These are phyloP conservation scores for Dioscorea dumetorum DNA, from an alignment of 106 monocot species.

Conservation along the genomic window DNA sequence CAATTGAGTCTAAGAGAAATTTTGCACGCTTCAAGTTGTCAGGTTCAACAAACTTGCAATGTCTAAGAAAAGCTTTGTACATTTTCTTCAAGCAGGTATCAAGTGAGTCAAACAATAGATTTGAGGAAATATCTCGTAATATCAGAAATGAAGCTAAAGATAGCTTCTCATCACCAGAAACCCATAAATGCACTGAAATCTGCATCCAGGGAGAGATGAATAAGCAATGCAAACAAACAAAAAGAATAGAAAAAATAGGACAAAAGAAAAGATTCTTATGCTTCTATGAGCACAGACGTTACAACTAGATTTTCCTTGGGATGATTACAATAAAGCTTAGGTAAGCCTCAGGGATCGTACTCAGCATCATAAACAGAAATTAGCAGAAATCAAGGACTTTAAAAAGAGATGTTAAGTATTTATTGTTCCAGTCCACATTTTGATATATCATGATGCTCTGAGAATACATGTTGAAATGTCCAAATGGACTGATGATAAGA, in stretches of 20 bases:
- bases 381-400: too few relatives aligned
- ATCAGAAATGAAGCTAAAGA: constrained; percentile 59
- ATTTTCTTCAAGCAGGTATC: constrained; percentile 45
- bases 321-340: too few relatives aligned
- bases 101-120: constrained; percentile 30
- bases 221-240: background rate
- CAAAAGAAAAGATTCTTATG: too few relatives aligned
- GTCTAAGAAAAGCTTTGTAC: constrained; percentile 49
- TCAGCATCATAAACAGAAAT: too few relatives aligned
- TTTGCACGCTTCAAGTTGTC: constrained; percentile 46
- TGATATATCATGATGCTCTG: too few relatives aligned
- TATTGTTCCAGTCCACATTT: too few relatives aligned
- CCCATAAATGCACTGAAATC: constrained; percentile 75
- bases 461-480: too few relatives aligned
- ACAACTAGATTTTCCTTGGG: too few relatives aligned
- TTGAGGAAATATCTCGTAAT: constrained; percentile 39
- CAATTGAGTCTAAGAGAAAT: constrained; percentile 40
- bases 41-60: constrained; percentile 61
- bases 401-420: too few relatives aligned
- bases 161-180: constrained; percentile 68
- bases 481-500: too few relatives aligned
- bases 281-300: too few relatives aligned
- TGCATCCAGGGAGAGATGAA: constrained; percentile 29
- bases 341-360: too few relatives aligned
- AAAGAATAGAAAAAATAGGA: background rate